Percentiles rank a stretch among this genome's conserved stretches.
Conservation (phyloP, 495 filamentous ascomycete species). For the Friedmanniomyces endolithicus region DNA sequence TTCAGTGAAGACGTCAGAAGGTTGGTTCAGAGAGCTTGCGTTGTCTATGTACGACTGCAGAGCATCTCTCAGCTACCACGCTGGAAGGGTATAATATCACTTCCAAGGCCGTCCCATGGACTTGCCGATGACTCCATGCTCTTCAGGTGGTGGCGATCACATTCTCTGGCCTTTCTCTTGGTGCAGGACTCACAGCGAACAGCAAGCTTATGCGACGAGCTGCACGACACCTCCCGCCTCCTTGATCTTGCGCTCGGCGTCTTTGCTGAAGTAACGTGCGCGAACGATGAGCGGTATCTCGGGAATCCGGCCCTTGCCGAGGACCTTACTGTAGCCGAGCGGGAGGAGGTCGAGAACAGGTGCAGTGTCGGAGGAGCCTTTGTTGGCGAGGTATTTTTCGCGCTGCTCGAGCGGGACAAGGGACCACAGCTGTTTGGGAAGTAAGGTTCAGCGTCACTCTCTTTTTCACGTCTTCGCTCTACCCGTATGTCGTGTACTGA, state of each 20-base stretch:
- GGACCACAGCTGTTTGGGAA: conserved; percentile 53
- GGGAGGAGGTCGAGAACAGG: conserved; percentile 87
- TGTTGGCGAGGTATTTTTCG: conserved; percentile 62
- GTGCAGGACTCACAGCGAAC: not conserved
- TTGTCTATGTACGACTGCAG: conserved; percentile 20
- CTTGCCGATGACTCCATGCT: conserved; percentile 7
- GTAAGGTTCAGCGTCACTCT: conserved; percentile 5
- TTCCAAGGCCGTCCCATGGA: not conserved
- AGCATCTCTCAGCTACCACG: conserved; percentile 24
- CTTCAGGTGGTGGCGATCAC: not conserved
- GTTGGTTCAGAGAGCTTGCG: conserved; percentile 22
- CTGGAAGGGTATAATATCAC: conserved; percentile 18
- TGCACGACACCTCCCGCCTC: conserved; percentile 84
- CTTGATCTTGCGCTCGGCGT: conserved; percentile 91
- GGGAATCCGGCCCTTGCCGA: conserved; percentile 84
- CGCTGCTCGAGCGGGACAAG: conserved; percentile 72
- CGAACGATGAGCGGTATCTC: conserved; percentile 76
- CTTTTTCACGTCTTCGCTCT: not conserved
- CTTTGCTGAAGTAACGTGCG: conserved; percentile 73
- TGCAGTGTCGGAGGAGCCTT: conserved; percentile 56
- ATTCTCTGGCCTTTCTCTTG: not conserved
- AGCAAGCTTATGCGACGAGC: conserved; percentile 58
- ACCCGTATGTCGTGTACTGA: conserved; percentile 28
- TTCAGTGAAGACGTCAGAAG: conserved; percentile 20
- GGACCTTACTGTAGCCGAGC: conserved; percentile 84